Evolutionary conservation across 805 yeast species (phyloP).

Genomic region (Lipomyces japonicus): DNA sequence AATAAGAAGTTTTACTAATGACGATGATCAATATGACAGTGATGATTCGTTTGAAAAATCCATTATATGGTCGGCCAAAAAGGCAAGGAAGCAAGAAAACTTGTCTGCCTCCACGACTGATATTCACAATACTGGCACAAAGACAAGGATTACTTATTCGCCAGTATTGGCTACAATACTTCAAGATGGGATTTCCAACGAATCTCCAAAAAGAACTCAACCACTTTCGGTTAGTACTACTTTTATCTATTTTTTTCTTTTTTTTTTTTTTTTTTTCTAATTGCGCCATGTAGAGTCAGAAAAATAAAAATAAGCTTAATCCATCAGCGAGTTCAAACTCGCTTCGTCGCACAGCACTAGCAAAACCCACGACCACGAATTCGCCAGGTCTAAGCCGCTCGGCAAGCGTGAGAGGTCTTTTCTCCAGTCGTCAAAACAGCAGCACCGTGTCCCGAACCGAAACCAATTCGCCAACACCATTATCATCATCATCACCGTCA

Average conservation of each 20-base stretch:
- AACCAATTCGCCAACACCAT: neutral
- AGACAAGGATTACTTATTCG: constrained; percentile 20
- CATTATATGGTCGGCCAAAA: constrained; percentile 25
- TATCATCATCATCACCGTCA: neutral
- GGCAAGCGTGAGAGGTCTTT: no score
- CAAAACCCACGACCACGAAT: no score
- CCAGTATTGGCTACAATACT: constrained; percentile 21
- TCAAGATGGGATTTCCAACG: constrained; percentile 11
- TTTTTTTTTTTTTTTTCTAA: no score
- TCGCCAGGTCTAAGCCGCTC: no score
- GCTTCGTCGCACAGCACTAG: no score
- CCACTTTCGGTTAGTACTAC: no score
- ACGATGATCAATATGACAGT: constrained; percentile 10
- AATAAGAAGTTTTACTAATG: no score
- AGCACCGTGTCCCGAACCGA: no score
- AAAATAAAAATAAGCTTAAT: no score
- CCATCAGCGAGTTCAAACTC: no score
- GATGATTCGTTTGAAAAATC: constrained; percentile 21
- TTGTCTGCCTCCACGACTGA: neutral
- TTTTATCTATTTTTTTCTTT: no score
- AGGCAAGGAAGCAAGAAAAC: constrained; percentile 1
- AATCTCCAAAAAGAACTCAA: neutral
- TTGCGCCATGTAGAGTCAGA: neutral
- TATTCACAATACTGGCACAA: neutral
- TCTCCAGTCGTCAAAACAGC: no score